A percentile compares a stretch with the other conserved stretches of the same genome.
phyloP scores from a whole-genome alignment of 805 yeast genomes.

The Vanderwaltozyma tropicalis region DNA sequence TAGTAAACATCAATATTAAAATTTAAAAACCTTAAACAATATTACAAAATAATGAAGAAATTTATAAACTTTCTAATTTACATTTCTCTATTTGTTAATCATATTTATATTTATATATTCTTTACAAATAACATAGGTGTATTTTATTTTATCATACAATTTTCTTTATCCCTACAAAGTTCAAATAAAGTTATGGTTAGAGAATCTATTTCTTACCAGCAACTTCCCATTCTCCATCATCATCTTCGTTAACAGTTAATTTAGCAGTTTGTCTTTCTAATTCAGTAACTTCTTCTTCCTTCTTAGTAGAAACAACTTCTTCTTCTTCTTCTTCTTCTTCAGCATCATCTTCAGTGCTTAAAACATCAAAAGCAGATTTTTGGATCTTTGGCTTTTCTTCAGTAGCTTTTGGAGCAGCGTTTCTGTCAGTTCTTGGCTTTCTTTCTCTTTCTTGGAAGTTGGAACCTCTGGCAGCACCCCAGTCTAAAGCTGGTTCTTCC shows the following conservation, averaged over 20 bases:
- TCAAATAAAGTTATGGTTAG: neutral
- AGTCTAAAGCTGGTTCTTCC: slow-evolving; percentile 51
- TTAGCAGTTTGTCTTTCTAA: slow-evolving; percentile 32
- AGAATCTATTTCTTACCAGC: slow-evolving; percentile 33
- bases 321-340: slow-evolving; percentile 31
- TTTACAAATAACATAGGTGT: neutral
- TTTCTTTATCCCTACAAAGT: neutral
- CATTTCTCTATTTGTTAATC: slow-evolving; percentile 1
- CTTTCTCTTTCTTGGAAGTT: slow-evolving; percentile 19
- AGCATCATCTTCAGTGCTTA: slow-evolving; percentile 43
- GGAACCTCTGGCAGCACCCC: slow-evolving; percentile 40
- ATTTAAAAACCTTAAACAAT: too few relatives aligned
- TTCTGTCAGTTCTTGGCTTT: slow-evolving; percentile 4
- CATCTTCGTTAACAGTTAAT: slow-evolving; percentile 30
- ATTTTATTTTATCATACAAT: neutral
- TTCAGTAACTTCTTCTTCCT: slow-evolving; percentile 9
- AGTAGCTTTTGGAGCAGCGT: slow-evolving; percentile 15
- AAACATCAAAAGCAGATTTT: slow-evolving; percentile 41
- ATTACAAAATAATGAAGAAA: too few relatives aligned
- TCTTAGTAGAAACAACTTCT: slow-evolving; percentile 3
- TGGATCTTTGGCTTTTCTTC: slow-evolving; percentile 29
- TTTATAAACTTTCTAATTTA: neutral
- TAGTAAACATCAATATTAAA: too few relatives aligned
- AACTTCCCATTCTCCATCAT: slow-evolving; percentile 37
- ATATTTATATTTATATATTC: neutral